Evolutionary conservation across 106 monocot genomes (phyloP), one percentile per base, ranked within the genome.

Genomic region (Apostasia shenzhenica): DNA sequence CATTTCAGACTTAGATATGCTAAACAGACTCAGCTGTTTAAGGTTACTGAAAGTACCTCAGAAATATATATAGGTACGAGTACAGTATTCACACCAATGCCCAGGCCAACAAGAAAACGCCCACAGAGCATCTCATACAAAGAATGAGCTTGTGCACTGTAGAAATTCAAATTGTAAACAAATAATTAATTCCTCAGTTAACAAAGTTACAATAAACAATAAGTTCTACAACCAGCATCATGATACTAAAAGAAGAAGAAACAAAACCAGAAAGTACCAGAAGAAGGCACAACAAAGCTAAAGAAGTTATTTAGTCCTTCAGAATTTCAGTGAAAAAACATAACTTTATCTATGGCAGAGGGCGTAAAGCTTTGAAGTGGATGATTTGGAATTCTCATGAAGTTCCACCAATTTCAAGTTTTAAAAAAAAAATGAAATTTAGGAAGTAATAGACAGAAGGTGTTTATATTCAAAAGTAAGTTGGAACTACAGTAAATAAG

Each of bases 91-190:
- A 90, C 78, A 54, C 93, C 93, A 74, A 94, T 90, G 57, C 93
- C 93, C 72, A 94, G 80, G 50, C 93, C 93, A 67, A 90, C 93
- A 80, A 94, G 84, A 84, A 90, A 90, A 74, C 93, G 77, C 68
- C 93, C 93, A 71, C 69, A 81, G 41, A 94, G 84, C 60, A 94
- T 86, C 72, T 87, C 93, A 76, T 94, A 71, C 72, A 90, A 73
- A 13, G 86, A 90, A 78, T 86, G 75, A 60, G 93, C 93, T 60
- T 94, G 86, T 14, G 93, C 89, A 84, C 93, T 94, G 84, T 45
- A 72, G 11, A 44, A 61, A 44, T 41, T 61, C 13, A 61, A 45
- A 41, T 47, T 54, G 47, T 8, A 57, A 54, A 60, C 51, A 1
- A 45, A 8, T 69, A 59, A n/a, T 69, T 39, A 69, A 45, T 44